Base-by-base conservation (phyloP, 345 rosid species). In the Aurinia saxatilis region DNA sequence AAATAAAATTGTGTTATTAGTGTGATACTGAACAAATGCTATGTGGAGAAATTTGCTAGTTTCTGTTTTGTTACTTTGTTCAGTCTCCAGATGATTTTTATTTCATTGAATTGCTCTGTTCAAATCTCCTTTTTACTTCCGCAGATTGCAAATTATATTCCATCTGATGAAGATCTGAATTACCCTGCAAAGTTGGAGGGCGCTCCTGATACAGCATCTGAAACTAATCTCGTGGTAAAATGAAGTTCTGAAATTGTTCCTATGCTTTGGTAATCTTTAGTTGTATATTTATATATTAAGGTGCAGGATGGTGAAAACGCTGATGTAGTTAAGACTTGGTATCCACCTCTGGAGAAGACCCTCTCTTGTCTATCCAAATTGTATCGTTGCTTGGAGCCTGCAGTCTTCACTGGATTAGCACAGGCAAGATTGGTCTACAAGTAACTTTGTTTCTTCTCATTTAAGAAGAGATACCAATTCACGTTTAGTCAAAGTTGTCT, bases 341-440 rank as follows among this genome's bases (percentile, higher is more conserved):
- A 90, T 68, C 96, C 99, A 35, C 90, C 99, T 29, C 57, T 93
- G 68, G 99, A 93, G 84, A 90, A 82, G 75, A 90, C 99, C 39
- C 57, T 93, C 49, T 87, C 99, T 55, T 81, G 87, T 83, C 95
- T 93, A 51, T 87, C 97, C 13, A 93, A 87, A 78, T 67, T 93
- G 71, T 90, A 93, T 68, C 86, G 75, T 18, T 93, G 95, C 81
- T 69, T 93, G 74, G 96, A 93, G 70, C 80, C 86, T 63, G 73
- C 79, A 10, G 91, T 90, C 47, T 93, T 93, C 80, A 93, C 97
- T 63, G 97, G 99, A 53, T 73, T 93, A 76, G 97, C 99, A 7
- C 99, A 93, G 97, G 99, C 82, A 58, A 66, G 71, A 52, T 75
- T 66, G 50, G 51, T 65, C 65, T 36, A 58, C 52, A 17, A 45